Evolutionary conservation across 1,139 yeast species (phyloP), one percentile per base, ranked within the genome.

Genomic region (Hyphopichia pseudoburtonii): DNA sequence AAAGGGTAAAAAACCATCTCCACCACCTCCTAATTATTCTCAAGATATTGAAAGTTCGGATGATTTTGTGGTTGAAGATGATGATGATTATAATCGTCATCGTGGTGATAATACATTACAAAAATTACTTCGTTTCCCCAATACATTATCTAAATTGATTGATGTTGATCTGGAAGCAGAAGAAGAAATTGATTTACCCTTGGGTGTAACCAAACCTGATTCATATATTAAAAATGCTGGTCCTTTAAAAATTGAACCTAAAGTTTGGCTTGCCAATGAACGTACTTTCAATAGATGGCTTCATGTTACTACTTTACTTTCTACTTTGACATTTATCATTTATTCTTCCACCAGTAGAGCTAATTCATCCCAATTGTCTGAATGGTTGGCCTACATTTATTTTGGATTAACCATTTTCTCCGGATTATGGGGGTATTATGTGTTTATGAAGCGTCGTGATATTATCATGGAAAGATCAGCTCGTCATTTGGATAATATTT

Each of bases 241-340:
- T 5, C 94, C 96, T 2, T 78, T 89, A 41, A 89, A 86, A 61
- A 89, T 92, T 39, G 98, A 92, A 67, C 95, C 97, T 24, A 92
- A 92, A 60, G 98, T 92, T 27, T 92, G 98, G 97, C 72, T 92
- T 45, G 98, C 98, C 24, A 92, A 92, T 57, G 98, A 92, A 66
- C 85, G 98, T 63, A 92, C 98, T 2, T 90, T 90, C 65, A 85
- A 87, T 70, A 80, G 95, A 62, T 92, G 98, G 98, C 73, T 92
- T 47, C 92, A 86, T 52, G 92, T 90, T 8, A 86, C 95, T n/a
- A 80, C 95, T 0, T 68, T 92, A 54, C 71, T 92, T 46, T 80
- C 95, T n/a, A 82, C 92, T 1, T 68, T 92, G 52, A 88, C 97
- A 0, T 89, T 90, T 56, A 75, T 95, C 12, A 77, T 92, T 39